Evolutionary conservation across 805 yeast genomes (phyloP), one percentile per base, ranked within the genome.

Genomic region (Ogataea paraovalis): DNA sequence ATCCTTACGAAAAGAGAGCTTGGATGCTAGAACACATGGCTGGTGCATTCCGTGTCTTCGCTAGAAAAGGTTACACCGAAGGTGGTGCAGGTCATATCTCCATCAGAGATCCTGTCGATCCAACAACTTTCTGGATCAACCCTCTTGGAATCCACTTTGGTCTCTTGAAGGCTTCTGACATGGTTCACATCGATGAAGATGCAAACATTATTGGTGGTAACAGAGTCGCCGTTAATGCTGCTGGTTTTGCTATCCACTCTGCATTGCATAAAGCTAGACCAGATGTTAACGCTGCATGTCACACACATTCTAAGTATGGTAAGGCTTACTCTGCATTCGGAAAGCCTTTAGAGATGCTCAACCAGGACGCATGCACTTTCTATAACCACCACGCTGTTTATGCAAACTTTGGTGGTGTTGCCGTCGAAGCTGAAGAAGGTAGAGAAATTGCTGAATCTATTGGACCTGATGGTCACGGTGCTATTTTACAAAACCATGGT

Each of bases 61-160:
- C 87, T n/a, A 75, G 95, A 60, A 79, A 78, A 55, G 88, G 87
- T 16, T 87, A 69, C 65, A 72, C 82, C 16, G 89, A 86, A 63
- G 96, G 96, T 14, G 65, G 80, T 19, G 89, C 96, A 0, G 96
- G 96, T 20, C 96, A 88, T 62, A 87, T 88, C 48, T 84, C 94
- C 8, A 76, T 88, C 12, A 76, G 94, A 56, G 96, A 88, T 60
- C 96, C 96, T 3, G 80, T 85, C 39, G 80, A 83, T 53, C 85
- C 85, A n/a, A 64, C 72, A 41, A 85, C 92, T 3, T 88, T 88
- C 64, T 88, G 96, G 96, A 86, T 88, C 63, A 88, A 88, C 67
- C 96, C 96, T 4, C 70, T 88, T 53, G 92, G 85, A n/a, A 76
- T 74, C 54, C 96, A 88, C 65, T 88, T 85, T 64, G 73, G 78